A percentile compares a stretch with the other conserved stretches of the same genome.
Evolutionary conservation across 768 basidiomycete genomes (phyloP).

Genomic region (Russula brevipes): DNA sequence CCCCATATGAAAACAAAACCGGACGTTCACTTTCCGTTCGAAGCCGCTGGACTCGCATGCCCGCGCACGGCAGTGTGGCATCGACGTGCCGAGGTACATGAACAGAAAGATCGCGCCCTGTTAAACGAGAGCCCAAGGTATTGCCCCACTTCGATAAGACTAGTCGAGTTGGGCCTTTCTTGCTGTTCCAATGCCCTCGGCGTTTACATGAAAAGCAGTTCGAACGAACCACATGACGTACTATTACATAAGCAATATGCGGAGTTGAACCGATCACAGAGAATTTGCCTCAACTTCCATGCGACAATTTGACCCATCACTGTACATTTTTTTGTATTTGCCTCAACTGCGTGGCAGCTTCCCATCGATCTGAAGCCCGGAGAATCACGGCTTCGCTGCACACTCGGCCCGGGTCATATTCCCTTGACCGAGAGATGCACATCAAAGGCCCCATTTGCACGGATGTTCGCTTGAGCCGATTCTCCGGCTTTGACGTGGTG

Average conservation of each 20-base stretch:
- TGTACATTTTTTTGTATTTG: not conserved
- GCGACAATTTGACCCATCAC: not conserved
- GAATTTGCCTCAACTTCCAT: not conserved
- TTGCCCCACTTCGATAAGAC: not conserved
- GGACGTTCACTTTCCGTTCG: not conserved
- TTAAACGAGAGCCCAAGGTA: not conserved
- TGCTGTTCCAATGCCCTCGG: not conserved
- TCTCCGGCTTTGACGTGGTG: too few species aligned
- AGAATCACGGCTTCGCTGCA: not conserved
- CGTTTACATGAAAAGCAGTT: too few species aligned
- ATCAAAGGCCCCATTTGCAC: not conserved
- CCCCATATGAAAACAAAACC: not conserved
- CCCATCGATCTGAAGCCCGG: slow-evolving; percentile 2
- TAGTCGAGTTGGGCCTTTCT: not conserved
- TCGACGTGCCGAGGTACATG: not conserved
- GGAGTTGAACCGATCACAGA: not conserved
- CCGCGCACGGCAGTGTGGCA: not conserved
- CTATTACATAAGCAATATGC: too few species aligned
- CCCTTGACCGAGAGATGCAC: not conserved
- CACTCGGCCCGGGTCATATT: not conserved
- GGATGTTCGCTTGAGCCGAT: too few species aligned
- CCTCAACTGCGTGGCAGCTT: not conserved
- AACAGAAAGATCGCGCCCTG: too few species aligned
- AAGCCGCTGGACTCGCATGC: not conserved
- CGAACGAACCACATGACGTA: too few species aligned